These are phyloP conservation scores for Euptelea pleiosperma DNA, from an alignment of 164 flowering plant genomes.

Conservation along the genomic window DNA sequence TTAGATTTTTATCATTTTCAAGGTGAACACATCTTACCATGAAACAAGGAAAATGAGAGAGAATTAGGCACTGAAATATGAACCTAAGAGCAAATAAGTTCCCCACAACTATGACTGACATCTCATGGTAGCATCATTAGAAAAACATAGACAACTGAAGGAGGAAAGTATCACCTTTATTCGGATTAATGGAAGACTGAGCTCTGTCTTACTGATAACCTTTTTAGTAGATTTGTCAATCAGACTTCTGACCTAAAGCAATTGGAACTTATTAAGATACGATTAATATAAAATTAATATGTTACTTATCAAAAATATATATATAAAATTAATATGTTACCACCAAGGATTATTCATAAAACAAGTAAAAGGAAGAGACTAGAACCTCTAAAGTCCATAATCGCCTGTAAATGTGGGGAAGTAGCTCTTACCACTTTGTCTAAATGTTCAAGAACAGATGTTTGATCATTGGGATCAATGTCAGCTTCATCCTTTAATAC, in stretches of 20 bases:
- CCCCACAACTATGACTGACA: too few relatives aligned
- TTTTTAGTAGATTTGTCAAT: slow-evolving; percentile 61
- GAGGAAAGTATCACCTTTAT: slow-evolving; percentile 69
- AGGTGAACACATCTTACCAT: too few relatives aligned
- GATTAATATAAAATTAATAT: too few relatives aligned
- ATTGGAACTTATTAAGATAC: slow-evolving; percentile 13
- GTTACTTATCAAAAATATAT: too few relatives aligned
- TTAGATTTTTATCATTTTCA: too few relatives aligned
- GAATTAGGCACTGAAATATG: too few relatives aligned
- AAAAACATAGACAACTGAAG: slow-evolving; percentile 1
- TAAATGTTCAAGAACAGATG: slow-evolving; percentile 85
- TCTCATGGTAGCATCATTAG: too few relatives aligned
- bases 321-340: background rate
- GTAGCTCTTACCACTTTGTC: slow-evolving; percentile 69
- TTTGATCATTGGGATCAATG: slow-evolving; percentile 85
- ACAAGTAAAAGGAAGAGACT: slow-evolving; percentile 4
- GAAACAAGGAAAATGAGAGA: too few relatives aligned
- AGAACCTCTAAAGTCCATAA: background rate
- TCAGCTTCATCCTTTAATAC: slow-evolving; percentile 82
- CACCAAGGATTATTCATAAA: slow-evolving; percentile 5
- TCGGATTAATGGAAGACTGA: slow-evolving; percentile 80
- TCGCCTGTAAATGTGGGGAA: background rate
- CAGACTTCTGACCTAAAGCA: slow-evolving; percentile 64
- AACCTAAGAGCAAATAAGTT: too few relatives aligned
- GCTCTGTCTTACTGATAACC: slow-evolving; percentile 41